phyloP scores from a whole-genome alignment of 2,329 filamentous ascomycete species.

The Fusarium brachygibbosum region DNA sequence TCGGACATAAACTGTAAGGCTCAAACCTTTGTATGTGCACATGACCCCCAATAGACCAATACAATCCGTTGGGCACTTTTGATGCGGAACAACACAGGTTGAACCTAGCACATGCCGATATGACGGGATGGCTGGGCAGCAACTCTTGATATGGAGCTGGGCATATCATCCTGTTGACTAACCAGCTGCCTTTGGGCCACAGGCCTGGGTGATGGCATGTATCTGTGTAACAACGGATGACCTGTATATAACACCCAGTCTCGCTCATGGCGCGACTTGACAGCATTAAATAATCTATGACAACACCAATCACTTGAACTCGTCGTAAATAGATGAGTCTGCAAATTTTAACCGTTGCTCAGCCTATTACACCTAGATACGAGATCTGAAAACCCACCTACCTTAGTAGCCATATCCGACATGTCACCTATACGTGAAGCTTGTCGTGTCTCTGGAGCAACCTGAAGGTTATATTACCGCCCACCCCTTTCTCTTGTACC shows the following conservation, averaged over 20 bases:
- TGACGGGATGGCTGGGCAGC: background rate
- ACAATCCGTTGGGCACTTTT: background rate
- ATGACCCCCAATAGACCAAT: background rate
- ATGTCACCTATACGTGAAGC: background rate
- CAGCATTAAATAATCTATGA: background rate
- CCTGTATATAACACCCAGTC: background rate
- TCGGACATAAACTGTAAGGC: background rate
- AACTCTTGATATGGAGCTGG: background rate
- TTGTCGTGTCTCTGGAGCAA: slow-evolving; percentile 19
- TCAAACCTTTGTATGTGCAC: background rate
- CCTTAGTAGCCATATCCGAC: background rate
- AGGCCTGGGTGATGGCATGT: background rate
- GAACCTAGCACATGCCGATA: background rate
- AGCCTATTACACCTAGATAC: background rate
- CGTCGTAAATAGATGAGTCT: background rate
- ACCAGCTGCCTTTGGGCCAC: too few species aligned
- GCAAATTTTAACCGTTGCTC: background rate
- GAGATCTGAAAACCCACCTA: background rate
- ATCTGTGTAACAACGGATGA: background rate
- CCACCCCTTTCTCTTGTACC: background rate
- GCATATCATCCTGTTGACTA: background rate
- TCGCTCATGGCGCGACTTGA: background rate
- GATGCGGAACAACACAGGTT: background rate
- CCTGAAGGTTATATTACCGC: background rate
- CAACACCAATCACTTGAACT: background rate